Base-by-base conservation (phyloP, 495 filamentous ascomycete genomes). In the Penicillium angulare region DNA sequence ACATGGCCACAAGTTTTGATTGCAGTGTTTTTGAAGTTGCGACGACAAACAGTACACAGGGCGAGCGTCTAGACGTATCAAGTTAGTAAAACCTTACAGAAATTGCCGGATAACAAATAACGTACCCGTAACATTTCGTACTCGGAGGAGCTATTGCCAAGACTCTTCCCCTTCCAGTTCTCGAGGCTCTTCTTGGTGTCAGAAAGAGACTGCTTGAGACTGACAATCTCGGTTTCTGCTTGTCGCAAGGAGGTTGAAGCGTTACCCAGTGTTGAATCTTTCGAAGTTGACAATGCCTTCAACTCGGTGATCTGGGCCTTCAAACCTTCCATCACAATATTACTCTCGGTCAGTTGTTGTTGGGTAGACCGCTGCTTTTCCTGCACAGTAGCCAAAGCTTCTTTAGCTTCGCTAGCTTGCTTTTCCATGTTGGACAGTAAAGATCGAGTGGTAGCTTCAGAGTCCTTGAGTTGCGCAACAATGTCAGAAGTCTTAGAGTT, bases 1-100 rank as follows among this genome's bases (percentile, higher is more conserved):
- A 95, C 84, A 69, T 98, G 93, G n/a, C 93, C 93, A 66, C 93
- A 98, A 12, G 86, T 89, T 64, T 90, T 91, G 57, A 98, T 79
- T 15, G 85, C 86, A 1, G 91, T 95, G 65, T 97, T 88, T 71
- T 97, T 97, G 77, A 96, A 93, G 47, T 92, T 88, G 45, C 77
- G 82, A 53, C 86, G 85, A 70, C 93, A 98, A 16, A 97, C 88
- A 2, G 87, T 86, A 73, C 93, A 98, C 32, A 92, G 81, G 15
- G 90, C 89, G 67, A 97, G 80, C 54, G 81, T 81, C 92, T 97
- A 58, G 3, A 47, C 24, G 16, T 4, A 42, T 56, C 26, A 43
- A 17, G 65, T 81, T 71, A 81, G 74, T 53, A 55, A 26, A 40
- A 33, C 29, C 33, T 16, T 27, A n/a, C 0, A 39, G 7, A 41